These are phyloP conservation scores for Diaporthe vaccinii DNA, from an alignment of 2,329 filamentous ascomycete genomes.

Conservation along the genomic window DNA sequence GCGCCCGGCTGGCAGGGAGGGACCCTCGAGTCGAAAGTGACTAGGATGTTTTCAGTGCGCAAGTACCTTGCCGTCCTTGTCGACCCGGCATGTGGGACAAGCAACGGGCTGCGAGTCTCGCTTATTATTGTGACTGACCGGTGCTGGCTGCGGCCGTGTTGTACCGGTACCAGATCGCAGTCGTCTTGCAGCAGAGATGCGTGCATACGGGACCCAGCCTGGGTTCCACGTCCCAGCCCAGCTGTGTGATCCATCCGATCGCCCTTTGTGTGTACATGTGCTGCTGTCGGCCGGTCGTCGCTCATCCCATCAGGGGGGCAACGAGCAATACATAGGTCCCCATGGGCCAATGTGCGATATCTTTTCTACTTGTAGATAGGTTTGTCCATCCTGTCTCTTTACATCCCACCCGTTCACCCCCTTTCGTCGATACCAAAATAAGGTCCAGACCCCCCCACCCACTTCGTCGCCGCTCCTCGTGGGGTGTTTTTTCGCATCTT, in stretches of 20 bases:
- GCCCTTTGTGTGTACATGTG: conserved; percentile 23
- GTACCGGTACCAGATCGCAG: conserved; percentile 27
- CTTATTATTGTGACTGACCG: conserved; percentile 23
- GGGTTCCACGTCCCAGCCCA: conserved; percentile 25
- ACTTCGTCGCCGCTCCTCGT: conserved; percentile 15
- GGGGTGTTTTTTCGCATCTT: conserved; percentile 39
- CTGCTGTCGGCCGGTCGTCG: conserved; percentile 27
- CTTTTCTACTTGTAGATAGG: conserved; percentile 2
- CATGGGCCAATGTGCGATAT: conserved; percentile 11
- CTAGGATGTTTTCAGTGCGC: conserved; percentile 25
- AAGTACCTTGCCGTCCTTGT: background rate
- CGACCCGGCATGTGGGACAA: conserved; percentile 21
- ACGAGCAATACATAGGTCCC: background rate
- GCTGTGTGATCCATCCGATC: conserved; percentile 19
- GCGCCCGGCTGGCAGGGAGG: conserved; percentile 4
- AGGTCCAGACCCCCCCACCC: conserved; percentile 14
- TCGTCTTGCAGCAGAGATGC: conserved; percentile 15
- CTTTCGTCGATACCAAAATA: conserved; percentile 26
- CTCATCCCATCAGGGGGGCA: conserved; percentile 15
- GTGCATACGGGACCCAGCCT: conserved; percentile 29
- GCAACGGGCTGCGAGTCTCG: conserved; percentile 18
- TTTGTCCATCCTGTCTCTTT: conserved; percentile 5
- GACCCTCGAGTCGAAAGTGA: background rate
- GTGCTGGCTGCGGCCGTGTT: conserved; percentile 8
- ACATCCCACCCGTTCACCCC: conserved; percentile 4